Percentiles rank a stretch among this genome's conserved stretches.
These are phyloP conservation scores for Exophiala sp. DNA, from an alignment of 2,329 filamentous ascomycete species.

Conservation along the genomic window DNA sequence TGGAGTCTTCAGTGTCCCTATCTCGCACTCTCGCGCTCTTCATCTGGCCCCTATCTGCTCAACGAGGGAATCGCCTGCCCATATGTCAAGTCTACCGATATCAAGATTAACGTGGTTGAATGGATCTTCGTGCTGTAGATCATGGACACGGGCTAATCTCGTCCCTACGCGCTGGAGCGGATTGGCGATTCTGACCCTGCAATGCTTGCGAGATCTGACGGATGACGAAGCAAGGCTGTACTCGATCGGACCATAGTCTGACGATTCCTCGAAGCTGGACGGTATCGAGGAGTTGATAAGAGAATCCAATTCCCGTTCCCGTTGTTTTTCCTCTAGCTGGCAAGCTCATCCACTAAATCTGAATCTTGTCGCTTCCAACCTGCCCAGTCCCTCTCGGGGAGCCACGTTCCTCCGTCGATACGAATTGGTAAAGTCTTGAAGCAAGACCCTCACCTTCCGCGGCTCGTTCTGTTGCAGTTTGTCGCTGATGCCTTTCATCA, in stretches of 20 bases:
- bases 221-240: too few relatives aligned
- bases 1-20: not conserved
- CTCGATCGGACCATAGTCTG: too few relatives aligned
- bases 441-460: conserved; percentile 71
- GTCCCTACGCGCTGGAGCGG: too few relatives aligned
- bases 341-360: conserved; percentile 58
- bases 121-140: too few relatives aligned
- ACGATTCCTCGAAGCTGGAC: too few relatives aligned
- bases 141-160: too few relatives aligned
- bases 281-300: not conserved
- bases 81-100: too few relatives aligned
- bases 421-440: conserved; percentile 95
- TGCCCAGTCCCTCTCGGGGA: conserved; percentile 82
- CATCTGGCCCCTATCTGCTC: not conserved
- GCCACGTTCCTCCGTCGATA: conserved; percentile 92
- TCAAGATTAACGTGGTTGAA: too few relatives aligned
- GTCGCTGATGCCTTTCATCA: conserved; percentile 75
- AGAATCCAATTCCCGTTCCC: too few relatives aligned
- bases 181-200: too few relatives aligned
- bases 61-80: too few relatives aligned
- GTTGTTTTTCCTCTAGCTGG: not conserved
- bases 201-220: too few relatives aligned
- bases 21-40: not conserved
- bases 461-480: conserved; percentile 63
- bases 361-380: conserved; percentile 80